These are phyloP conservation scores for Sclerotinia subarctica DNA, from an alignment of 2,329 filamentous ascomycete genomes.

Conservation along the genomic window DNA sequence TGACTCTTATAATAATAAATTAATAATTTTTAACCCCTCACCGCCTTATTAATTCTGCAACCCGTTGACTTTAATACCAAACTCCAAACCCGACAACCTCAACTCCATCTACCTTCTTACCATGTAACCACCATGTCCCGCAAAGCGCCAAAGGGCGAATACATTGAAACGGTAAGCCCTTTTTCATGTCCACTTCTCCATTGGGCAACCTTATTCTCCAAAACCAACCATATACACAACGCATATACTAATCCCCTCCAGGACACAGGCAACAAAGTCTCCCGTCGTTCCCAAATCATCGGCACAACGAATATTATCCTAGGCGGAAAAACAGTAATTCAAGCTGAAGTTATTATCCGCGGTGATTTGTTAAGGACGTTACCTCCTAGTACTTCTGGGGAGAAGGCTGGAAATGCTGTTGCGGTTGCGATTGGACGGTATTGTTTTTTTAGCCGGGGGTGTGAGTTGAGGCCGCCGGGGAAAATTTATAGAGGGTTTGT, in stretches of 20 bases:
- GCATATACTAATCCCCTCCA: slow-evolving; percentile 40
- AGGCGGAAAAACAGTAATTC: slow-evolving; percentile 92
- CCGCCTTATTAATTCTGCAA: slow-evolving; percentile 10
- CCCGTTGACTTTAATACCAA: not conserved
- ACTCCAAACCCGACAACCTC: not conserved
- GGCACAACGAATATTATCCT: slow-evolving; percentile 98
- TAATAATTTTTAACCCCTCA: not conserved
- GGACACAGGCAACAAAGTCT: slow-evolving; percentile 99
- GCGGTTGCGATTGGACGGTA: slow-evolving; percentile 89
- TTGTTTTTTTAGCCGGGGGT: slow-evolving; percentile 79
- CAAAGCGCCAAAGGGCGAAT: slow-evolving; percentile 80
- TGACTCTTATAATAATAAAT: too few relatives aligned
- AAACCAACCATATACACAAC: slow-evolving; percentile 15
- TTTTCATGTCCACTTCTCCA: not conserved
- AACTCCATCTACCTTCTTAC: slow-evolving; percentile 3
- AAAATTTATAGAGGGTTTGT: slow-evolving; percentile 70
- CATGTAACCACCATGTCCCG: slow-evolving; percentile 60
- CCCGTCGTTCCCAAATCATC: slow-evolving; percentile 83
- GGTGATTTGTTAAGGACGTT: slow-evolving; percentile 73
- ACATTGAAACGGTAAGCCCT: slow-evolving; percentile 85
- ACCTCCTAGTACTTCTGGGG: slow-evolving; percentile 43
- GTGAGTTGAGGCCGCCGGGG: slow-evolving; percentile 77
- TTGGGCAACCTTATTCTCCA: not conserved
- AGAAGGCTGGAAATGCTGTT: slow-evolving; percentile 37
- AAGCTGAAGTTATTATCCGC: slow-evolving; percentile 89